Conservation (phyloP, 169 alveolate genomes). For the Cryptosporidium andersoni region DNA sequence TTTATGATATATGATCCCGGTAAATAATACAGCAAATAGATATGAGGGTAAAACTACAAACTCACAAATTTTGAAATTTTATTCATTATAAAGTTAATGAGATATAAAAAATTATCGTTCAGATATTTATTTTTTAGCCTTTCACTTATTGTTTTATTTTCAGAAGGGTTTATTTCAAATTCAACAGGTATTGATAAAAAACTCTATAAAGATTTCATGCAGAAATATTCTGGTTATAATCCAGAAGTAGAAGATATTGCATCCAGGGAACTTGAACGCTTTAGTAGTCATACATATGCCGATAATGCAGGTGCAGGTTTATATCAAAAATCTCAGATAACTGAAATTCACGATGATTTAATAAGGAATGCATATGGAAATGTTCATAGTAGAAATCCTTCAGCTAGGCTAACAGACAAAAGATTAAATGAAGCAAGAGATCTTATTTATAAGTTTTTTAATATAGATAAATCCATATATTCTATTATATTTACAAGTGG, state of each 20-base stretch:
- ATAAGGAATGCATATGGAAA: conserved; percentile 72
- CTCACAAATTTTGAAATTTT: too few species aligned
- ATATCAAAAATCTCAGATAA: conserved; percentile 72
- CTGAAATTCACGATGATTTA: conserved; percentile 60
- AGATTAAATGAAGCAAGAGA: conserved; percentile 72
- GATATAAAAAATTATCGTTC: too few species aligned
- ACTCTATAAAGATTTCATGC: neutral
- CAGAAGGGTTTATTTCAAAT: too few species aligned
- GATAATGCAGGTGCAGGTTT: conserved; percentile 75
- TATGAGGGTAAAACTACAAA: too few species aligned
- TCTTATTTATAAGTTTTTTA: conserved; percentile 54
- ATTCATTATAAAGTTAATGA: too few species aligned
- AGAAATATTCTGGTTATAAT: conserved; percentile 43
- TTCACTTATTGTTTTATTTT: too few species aligned
- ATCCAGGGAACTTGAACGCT: conserved; percentile 51
- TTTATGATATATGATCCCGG: too few species aligned
- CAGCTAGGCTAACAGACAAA: conserved; percentile 72
- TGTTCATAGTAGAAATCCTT: conserved; percentile 75
- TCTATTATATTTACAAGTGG: conserved; percentile 75
- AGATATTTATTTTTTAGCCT: too few species aligned
- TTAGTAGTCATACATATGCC: conserved; percentile 68
- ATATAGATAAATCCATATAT: conserved; percentile 53
- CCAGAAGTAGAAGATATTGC: conserved; percentile 45
- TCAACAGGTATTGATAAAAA: neutral
- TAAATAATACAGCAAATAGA: too few species aligned